A percentile compares a stretch with the other conserved stretches of the same genome.
Conservation (phyloP, 2,329 filamentous ascomycete species). For the Endocalyx cinctus region DNA sequence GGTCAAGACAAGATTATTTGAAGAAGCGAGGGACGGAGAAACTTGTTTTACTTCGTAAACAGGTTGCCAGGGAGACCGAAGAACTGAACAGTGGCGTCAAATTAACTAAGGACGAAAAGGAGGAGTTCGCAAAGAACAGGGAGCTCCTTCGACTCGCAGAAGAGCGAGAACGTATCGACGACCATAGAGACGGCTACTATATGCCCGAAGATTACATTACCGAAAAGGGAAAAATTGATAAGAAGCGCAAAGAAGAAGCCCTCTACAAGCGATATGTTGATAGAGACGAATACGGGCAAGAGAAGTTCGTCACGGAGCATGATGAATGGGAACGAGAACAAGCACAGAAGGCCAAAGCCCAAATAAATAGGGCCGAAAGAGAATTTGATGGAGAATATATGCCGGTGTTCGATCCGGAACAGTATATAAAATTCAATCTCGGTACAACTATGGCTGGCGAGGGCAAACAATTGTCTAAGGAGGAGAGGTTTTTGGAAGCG, state of each 20-base stretch:
- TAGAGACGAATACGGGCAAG: constrained; percentile 78
- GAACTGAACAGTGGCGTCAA: constrained; percentile 73
- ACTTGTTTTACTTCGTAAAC: constrained; percentile 78
- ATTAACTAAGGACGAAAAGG: constrained; percentile 74
- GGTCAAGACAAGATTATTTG: constrained; percentile 87
- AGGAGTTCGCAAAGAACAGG: constrained; percentile 83
- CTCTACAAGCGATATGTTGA: constrained; percentile 90
- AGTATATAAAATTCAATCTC: constrained; percentile 80
- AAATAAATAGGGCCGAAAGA: constrained; percentile 70
- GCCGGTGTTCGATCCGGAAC: constrained; percentile 85
- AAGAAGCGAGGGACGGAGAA: constrained; percentile 88
- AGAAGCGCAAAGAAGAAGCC: constrained; percentile 81
- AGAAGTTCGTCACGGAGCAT: constrained; percentile 86
- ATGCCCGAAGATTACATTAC: constrained; percentile 95
- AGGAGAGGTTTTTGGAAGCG: constrained; percentile 73
- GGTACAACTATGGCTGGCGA: constrained; percentile 71
- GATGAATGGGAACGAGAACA: constrained; percentile 96
- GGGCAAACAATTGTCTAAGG: constrained; percentile 65
- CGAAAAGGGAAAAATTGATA: constrained; percentile 84
- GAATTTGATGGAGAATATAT: constrained; percentile 82
- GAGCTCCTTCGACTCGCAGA: constrained; percentile 79
- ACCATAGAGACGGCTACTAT: constrained; percentile 85
- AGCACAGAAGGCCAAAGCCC: constrained; percentile 78
- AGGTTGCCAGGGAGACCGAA: constrained; percentile 82
- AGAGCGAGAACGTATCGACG: constrained; percentile 81